Conservation (phyloP, 768 basidiomycete genomes). For the Xerocomellus amylosporus region DNA sequence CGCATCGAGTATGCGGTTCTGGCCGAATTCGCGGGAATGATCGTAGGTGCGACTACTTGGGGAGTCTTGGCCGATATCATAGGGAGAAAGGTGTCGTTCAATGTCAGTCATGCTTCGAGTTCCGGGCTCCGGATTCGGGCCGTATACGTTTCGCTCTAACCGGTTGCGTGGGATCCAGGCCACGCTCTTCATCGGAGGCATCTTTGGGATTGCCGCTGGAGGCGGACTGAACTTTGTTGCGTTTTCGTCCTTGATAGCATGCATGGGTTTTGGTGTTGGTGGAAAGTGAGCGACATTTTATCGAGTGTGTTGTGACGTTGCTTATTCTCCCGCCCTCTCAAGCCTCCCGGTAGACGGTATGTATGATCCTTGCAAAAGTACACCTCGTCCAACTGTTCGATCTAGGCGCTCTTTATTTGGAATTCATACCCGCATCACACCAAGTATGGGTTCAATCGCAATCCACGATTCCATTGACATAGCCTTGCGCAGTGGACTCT, state of each 20-base stretch:
- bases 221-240: conserved; percentile 45
- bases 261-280: conserved; percentile 49
- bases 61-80: conserved; percentile 49
- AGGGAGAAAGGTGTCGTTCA: conserved; percentile 46
- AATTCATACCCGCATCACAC: conserved; percentile 42
- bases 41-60: conserved; percentile 49
- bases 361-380: conserved; percentile 1
- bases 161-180: conserved; percentile 13
- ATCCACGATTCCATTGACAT: background rate
- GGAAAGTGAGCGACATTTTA: conserved; percentile 42
- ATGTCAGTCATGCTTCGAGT: conserved; percentile 24
- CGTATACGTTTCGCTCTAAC: background rate
- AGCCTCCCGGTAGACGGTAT: conserved; percentile 49
- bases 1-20: conserved; percentile 46
- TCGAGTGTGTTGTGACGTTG: conserved; percentile 14
- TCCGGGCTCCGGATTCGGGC: background rate
- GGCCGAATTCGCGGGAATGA: conserved; percentile 46
- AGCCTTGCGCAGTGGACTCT: conserved; percentile 44
- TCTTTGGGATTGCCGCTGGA: conserved; percentile 52
- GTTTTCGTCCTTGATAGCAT: conserved; percentile 45
- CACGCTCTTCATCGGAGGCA: conserved; percentile 37
- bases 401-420: conserved; percentile 44
- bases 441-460: conserved; percentile 24
- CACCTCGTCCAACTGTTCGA: background rate
- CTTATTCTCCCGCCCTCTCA: conserved; percentile 5